Percentiles rank a stretch among this genome's conserved stretches.
phyloP scores from a whole-genome alignment of 2,329 filamentous ascomycete genomes.

The Arachnopeziza araneosa region DNA sequence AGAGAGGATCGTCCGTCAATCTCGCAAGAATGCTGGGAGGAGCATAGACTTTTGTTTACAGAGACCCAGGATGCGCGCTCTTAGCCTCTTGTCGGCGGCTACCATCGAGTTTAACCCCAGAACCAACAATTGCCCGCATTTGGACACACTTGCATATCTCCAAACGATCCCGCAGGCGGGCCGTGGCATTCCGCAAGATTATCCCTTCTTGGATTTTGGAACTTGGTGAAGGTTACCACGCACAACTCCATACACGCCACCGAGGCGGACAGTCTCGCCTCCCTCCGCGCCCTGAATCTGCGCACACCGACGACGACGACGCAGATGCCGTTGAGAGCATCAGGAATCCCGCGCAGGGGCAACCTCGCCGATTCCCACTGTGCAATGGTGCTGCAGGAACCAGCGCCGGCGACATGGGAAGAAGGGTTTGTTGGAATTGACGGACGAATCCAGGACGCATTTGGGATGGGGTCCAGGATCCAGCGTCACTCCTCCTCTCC shows the following conservation, averaged over 20 bases:
- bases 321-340: background rate
- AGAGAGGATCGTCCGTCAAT: too few relatives aligned
- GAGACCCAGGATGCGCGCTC: too few relatives aligned
- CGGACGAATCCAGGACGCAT: background rate
- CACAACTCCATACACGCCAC: background rate
- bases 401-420: background rate
- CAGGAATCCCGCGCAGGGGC: background rate
- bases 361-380: background rate
- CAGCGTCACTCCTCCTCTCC: background rate
- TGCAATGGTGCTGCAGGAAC: background rate
- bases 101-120: background rate
- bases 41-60: too few relatives aligned
- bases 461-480: background rate
- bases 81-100: background rate
- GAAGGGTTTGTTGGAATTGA: background rate
- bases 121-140: background rate
- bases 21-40: too few relatives aligned
- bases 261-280: background rate
- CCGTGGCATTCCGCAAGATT: background rate
- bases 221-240: background rate
- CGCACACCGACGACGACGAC: background rate
- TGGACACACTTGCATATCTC: background rate
- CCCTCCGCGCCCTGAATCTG: background rate
- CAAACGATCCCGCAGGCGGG: background rate
- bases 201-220: background rate